Evolutionary conservation across 345 rosid species (phyloP), one percentile per base, ranked within the genome.

Genomic region (Brassica nigra): DNA sequence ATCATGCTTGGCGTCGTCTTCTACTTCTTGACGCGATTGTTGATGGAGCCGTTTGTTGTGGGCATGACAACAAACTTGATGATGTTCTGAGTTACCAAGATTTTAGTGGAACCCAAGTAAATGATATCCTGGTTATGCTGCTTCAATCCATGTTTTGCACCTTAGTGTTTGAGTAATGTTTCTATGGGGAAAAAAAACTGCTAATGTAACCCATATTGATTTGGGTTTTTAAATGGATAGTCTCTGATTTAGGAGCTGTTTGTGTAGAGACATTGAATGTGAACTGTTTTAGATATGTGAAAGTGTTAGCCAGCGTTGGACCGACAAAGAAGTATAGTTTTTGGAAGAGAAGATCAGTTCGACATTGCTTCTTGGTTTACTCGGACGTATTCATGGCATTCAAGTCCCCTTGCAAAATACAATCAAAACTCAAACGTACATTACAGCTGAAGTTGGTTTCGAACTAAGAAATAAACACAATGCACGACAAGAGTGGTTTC

Each of bases 11-110:
- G 99, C 52, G 88, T 93, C 66, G 44, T 90, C 67, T 95, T 95
- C 79, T 95, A 95, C 87, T 95, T 95, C 90, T 85, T 93, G 88
- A 95, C 98, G 37, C 86, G 97, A 74, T 82, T 95, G 71, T 79
- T 93, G 81, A 89, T 95, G 96, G 99, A 95, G 78, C 98, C 99
- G 18, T 92, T 91, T 80, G 83, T 95, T 69, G 98, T 95, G 9
- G 94, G 98, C 68, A 78, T 84, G 59, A 73, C 97, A 6, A 89
- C 99, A 62, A 91, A 91, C 78, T 85, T 93, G 58, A 64, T 91
- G 85, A 90, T 95, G 96, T 93, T 95, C 80, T 95, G 80, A 86
- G 77, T 37, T 34, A 55, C 66, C 16, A 65, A 69, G 58, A 76
- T 27, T 68, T 31, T 72, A 66, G 64, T 27, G 68, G 62, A 58